phyloP scores from a whole-genome alignment of 768 basidiomycete species.

The Botryobasidium botryosum region DNA sequence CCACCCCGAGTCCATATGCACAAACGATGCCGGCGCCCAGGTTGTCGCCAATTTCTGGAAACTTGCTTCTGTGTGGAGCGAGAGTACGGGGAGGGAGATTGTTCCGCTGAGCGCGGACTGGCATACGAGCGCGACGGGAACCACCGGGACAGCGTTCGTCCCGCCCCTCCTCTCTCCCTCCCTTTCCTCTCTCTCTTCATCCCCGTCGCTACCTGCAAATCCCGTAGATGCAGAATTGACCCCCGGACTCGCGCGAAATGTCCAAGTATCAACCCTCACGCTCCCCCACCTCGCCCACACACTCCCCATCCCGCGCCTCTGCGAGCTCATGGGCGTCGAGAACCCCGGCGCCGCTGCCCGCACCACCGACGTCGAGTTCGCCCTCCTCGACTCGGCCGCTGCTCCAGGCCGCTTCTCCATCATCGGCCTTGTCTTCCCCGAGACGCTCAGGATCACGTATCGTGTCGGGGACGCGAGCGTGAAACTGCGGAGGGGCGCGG shows the following conservation, averaged over 20 bases:
- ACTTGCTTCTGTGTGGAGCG: slow-evolving; percentile 43
- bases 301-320: slow-evolving; percentile 30
- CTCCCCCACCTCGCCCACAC: slow-evolving; percentile 12
- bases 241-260: neutral
- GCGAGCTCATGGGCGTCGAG: slow-evolving; percentile 42
- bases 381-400: slow-evolving; percentile 59
- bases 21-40: slow-evolving; percentile 46
- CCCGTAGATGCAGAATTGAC: too few relatives aligned
- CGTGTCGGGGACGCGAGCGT: slow-evolving; percentile 27
- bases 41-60: slow-evolving; percentile 61
- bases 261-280: neutral
- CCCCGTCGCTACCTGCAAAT: too few relatives aligned
- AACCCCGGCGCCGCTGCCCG: slow-evolving; percentile 1
- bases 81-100: too few relatives aligned
- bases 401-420: slow-evolving; percentile 60
- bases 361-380: slow-evolving; percentile 44
- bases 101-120: too few relatives aligned
- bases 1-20: slow-evolving; percentile 73
- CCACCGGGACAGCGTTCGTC: too few relatives aligned
- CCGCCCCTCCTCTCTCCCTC: slow-evolving; percentile 13
- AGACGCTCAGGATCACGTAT: slow-evolving; percentile 42
- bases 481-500: slow-evolving; percentile 10
- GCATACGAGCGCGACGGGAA: too few relatives aligned
- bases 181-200: slow-evolving; percentile 8
- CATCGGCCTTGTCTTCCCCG: slow-evolving; percentile 39